Conservation (phyloP, 768 basidiomycete species). For the Boletus coccyginus region DNA sequence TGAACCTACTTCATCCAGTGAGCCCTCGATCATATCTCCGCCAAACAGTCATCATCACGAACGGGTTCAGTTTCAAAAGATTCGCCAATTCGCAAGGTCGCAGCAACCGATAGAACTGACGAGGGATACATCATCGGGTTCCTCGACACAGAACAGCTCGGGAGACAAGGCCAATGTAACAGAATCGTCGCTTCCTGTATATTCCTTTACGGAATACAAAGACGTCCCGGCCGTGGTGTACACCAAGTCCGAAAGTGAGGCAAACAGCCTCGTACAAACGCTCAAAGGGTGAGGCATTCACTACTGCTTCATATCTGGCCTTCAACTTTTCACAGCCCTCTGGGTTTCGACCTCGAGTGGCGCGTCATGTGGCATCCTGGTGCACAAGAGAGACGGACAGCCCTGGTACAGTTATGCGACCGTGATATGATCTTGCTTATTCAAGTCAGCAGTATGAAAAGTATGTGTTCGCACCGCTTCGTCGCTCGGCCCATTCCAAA, state of each 20-base stretch:
- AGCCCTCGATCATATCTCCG: background rate
- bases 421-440: conserved; percentile 42
- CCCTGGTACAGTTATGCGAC: conserved; percentile 48
- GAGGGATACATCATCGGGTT: conserved; percentile 1
- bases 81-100: background rate
- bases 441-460: conserved; percentile 47
- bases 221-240: conserved; percentile 37
- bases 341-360: conserved; percentile 57
- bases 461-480: conserved; percentile 24
- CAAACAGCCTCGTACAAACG: conserved; percentile 36
- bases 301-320: background rate
- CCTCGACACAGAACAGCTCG: conserved; percentile 1
- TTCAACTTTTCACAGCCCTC: conserved; percentile 30
- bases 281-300: conserved; percentile 35
- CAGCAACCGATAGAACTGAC: background rate
- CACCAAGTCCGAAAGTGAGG: conserved; percentile 39
- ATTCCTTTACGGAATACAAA: conserved; percentile 37
- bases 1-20: conserved; percentile 1
- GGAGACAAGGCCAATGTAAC: background rate
- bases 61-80: background rate
- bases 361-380: conserved; percentile 33
- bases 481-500: background rate
- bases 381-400: conserved; percentile 35
- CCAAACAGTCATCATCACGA: background rate
- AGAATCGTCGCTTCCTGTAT: conserved; percentile 27